Conservation (phyloP, 164 flowering plant genomes). For the Platanus orientalis region DNA sequence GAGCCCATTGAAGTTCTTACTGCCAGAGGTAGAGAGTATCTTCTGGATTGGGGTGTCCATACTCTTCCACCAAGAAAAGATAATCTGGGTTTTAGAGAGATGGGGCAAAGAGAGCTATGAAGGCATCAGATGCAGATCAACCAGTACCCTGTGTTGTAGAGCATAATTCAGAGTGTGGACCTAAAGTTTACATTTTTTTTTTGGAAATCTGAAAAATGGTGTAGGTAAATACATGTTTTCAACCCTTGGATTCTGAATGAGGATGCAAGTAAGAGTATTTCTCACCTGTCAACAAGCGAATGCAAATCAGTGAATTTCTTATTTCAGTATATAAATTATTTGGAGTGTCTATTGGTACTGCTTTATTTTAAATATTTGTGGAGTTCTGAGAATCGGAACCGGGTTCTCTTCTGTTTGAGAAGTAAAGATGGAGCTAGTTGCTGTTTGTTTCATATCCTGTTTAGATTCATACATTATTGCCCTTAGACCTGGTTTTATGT, state of each 20-base stretch:
- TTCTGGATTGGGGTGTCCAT: slow-evolving; percentile 14
- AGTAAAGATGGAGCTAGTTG: too few relatives aligned
- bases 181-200: slow-evolving; percentile 46
- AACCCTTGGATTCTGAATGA: slow-evolving; percentile 24
- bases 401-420: too few relatives aligned
- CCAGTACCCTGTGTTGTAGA: slow-evolving; percentile 41
- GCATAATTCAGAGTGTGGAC: slow-evolving; percentile 44
- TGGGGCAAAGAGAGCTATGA: slow-evolving; percentile 60
- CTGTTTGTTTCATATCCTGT: too few relatives aligned
- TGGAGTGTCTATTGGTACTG: neutral
- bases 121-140: slow-evolving; percentile 61
- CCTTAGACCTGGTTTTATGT: neutral
- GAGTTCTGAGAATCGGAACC: too few relatives aligned
- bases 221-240: slow-evolving; percentile 60
- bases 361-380: too few relatives aligned
- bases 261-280: slow-evolving; percentile 10
- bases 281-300: neutral
- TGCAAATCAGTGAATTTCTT: slow-evolving; percentile 4
- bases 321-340: neutral
- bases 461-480: too few relatives aligned
- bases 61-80: slow-evolving; percentile 31
- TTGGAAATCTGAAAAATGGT: slow-evolving; percentile 31
- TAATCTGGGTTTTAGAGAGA: slow-evolving; percentile 48
- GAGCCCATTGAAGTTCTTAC: slow-evolving; percentile 53
- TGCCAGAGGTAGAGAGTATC: slow-evolving; percentile 48